Evolutionary conservation across 1,284 basidiomycete species (phyloP), one percentile per base, ranked within the genome.

Genomic region (Schizopora paradoxa): DNA sequence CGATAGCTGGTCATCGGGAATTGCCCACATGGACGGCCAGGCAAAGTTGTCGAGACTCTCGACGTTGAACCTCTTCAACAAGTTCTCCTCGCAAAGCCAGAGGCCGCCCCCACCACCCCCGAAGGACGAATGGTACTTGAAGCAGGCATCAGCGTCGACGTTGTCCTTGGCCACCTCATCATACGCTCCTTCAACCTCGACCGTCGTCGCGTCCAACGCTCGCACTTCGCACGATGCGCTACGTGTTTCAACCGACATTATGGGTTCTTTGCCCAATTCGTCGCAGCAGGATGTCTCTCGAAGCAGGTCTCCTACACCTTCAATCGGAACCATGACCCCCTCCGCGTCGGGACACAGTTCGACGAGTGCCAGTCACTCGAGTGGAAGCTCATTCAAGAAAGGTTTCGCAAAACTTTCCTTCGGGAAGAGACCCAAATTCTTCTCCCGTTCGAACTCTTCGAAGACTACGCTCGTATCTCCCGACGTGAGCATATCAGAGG

Each of bases 21-120:
- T n/a, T n/a, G n/a, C 28, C 23, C 21, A 27, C 18, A 50, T 50
- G 49, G 41, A 47, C 37, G 26, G 37, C 35, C 26, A 43, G 41
- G 34, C 31, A 59, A 63, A 62, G 47, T 60, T 61, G 39, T 63
- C 62, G 43, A 72, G 78, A 21, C 80, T 83, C 55, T 76, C 77
- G 10, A 68, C 77, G 0, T 61, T 83, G 58, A 80, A 76, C 53
- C 70, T 78, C 21, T 82, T 84, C 38, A 43, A 39, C 70, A 74
- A 72, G 56, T 64, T 74, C 41, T 46, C 53, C 19, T 50, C 58
- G 21, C 64, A 64, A 46, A 76, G 79, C 25, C 45, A 40, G 6
- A 37, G 35, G 1, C 83, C 78, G 0, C 75, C 75, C 4, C 73
- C 69, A 7, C 83, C 83, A 1, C n/a, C n/a, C n/a, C 83, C 83